Conservation (phyloP, 2,329 filamentous ascomycete species). For the Ciborinia camelliae region DNA sequence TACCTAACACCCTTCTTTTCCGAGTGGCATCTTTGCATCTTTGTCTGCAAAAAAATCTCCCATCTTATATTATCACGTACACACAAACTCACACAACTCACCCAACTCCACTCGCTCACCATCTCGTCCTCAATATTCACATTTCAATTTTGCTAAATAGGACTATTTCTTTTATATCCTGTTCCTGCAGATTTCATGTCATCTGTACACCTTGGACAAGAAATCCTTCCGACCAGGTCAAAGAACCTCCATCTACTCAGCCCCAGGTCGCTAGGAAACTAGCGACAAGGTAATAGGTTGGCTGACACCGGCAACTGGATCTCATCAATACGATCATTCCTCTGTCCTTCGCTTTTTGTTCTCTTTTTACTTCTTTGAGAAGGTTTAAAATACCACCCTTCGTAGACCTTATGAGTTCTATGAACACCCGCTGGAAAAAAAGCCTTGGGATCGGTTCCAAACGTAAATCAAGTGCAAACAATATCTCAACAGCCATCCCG, state of each 20-base stretch:
- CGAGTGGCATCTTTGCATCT: too few relatives aligned
- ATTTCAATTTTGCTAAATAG: background rate
- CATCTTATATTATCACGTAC: too few relatives aligned
- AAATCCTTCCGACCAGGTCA: slow-evolving; percentile 19
- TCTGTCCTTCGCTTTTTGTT: slow-evolving; percentile 28
- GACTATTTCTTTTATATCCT: background rate
- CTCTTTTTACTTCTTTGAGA: slow-evolving; percentile 36
- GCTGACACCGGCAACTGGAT: slow-evolving; percentile 15
- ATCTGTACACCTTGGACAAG: slow-evolving; percentile 4
- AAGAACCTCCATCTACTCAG: slow-evolving; percentile 18
- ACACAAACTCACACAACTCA: too few relatives aligned
- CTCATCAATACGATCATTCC: slow-evolving; percentile 7
- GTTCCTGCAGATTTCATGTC: slow-evolving; percentile 23
- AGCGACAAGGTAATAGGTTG: slow-evolving; percentile 19
- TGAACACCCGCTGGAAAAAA: slow-evolving; percentile 77
- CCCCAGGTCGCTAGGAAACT: slow-evolving; percentile 18
- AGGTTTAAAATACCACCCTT: slow-evolving; percentile 22
- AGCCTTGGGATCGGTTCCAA: slow-evolving; percentile 73
- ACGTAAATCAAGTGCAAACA: slow-evolving; percentile 67
- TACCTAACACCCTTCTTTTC: too few relatives aligned
- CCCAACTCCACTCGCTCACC: background rate
- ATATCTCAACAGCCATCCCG: slow-evolving; percentile 40
- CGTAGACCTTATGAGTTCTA: slow-evolving; percentile 63
- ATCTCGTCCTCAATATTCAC: slow-evolving; percentile 2
- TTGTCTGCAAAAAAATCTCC: too few relatives aligned